Conservation (phyloP, 495 filamentous ascomycete genomes). For the Penicillium chermesinum region DNA sequence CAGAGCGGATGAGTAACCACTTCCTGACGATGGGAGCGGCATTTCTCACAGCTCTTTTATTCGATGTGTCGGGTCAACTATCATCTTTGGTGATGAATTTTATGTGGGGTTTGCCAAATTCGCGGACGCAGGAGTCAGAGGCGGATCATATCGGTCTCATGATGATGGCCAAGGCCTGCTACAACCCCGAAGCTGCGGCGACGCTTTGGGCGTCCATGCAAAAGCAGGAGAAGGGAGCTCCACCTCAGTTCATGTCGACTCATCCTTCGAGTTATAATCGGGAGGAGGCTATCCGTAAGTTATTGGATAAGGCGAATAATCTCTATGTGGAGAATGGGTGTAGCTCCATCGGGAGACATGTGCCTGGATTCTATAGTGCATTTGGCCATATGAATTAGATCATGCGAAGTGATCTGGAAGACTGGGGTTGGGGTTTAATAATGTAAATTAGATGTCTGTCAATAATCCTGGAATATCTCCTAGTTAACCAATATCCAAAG, state of each 20-base stretch:
- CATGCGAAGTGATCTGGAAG: too few relatives aligned
- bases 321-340: slow-evolving; percentile 36
- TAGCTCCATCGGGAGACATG: slow-evolving; percentile 18
- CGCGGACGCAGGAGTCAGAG: slow-evolving; percentile 62
- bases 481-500: neutral
- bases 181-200: slow-evolving; percentile 69
- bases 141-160: slow-evolving; percentile 81
- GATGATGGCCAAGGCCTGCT: slow-evolving; percentile 63
- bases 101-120: slow-evolving; percentile 63
- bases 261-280: slow-evolving; percentile 74
- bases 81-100: slow-evolving; percentile 50
- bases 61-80: slow-evolving; percentile 45
- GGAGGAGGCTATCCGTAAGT: slow-evolving; percentile 64
- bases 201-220: slow-evolving; percentile 61
- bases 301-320: slow-evolving; percentile 38
- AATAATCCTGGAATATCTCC: neutral
- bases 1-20: slow-evolving; percentile 64
- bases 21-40: slow-evolving; percentile 52
- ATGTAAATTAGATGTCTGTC: neutral
- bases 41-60: slow-evolving; percentile 44
- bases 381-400: slow-evolving; percentile 1
- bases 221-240: slow-evolving; percentile 45
- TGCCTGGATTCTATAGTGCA: slow-evolving; percentile 32
- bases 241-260: slow-evolving; percentile 78
- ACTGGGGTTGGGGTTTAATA: too few relatives aligned